These are phyloP conservation scores for Fragaria nilgerrensis DNA, from an alignment of 306 rosid genomes.

Conservation along the genomic window DNA sequence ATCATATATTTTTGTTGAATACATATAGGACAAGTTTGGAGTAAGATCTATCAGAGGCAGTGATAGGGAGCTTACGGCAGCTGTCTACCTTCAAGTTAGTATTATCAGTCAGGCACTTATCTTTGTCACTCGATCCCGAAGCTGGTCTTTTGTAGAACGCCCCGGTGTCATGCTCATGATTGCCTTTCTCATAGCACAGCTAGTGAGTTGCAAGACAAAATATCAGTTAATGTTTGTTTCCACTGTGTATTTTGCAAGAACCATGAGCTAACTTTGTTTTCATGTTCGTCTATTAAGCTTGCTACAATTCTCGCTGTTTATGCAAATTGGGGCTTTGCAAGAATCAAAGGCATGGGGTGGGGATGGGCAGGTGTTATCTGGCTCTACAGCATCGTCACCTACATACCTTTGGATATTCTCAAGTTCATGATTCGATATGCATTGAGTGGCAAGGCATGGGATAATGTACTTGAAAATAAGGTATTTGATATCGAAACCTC, in stretches of 20 bases:
- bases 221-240: background rate
- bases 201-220: slow-evolving; percentile 43
- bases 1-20: background rate
- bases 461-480: slow-evolving; percentile 57
- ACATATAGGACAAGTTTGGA: slow-evolving; percentile 61
- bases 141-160: slow-evolving; percentile 84
- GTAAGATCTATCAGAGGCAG: slow-evolving; percentile 51
- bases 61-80: slow-evolving; percentile 61
- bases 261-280: background rate
- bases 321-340: slow-evolving; percentile 74
- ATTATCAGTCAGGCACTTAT: slow-evolving; percentile 89
- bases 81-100: slow-evolving; percentile 90
- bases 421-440: slow-evolving; percentile 67
- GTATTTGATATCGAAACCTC: slow-evolving; percentile 23
- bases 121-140: slow-evolving; percentile 81
- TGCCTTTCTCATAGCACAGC: slow-evolving; percentile 70
- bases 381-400: slow-evolving; percentile 69
- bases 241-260: background rate
- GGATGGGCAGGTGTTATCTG: slow-evolving; percentile 92
- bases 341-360: slow-evolving; percentile 77
- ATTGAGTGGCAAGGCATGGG: slow-evolving; percentile 86
- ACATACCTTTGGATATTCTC: slow-evolving; percentile 68
- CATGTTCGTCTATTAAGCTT: slow-evolving; percentile 28
- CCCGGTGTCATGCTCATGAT: slow-evolving; percentile 59
- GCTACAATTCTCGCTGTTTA: slow-evolving; percentile 83